Conservation (phyloP, 768 basidiomycete species). For the Boletus vermiculosoides region DNA sequence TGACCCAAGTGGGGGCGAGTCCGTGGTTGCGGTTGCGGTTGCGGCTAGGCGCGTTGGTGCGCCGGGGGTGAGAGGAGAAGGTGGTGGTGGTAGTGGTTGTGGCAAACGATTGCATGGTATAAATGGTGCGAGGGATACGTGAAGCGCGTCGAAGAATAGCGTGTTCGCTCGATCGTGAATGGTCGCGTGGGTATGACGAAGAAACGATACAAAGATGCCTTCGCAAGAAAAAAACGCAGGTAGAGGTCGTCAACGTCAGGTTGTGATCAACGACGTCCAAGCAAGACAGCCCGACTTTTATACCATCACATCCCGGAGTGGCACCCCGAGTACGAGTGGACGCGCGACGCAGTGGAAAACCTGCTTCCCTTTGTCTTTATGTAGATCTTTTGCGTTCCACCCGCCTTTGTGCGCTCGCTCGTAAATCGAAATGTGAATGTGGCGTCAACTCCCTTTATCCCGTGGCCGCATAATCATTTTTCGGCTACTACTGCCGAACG, state of each 20-base stretch:
- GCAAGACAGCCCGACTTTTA: slow-evolving; percentile 2
- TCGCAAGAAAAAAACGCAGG: neutral
- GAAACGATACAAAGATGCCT: neutral
- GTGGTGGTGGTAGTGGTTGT: neutral
- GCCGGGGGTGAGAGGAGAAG: neutral
- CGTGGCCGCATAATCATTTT: neutral
- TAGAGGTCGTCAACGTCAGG: neutral
- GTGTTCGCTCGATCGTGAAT: neutral
- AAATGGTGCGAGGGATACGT: neutral
- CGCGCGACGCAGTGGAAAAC: slow-evolving; percentile 1
- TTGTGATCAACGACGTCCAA: neutral
- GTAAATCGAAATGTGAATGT: neutral
- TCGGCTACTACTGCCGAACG: neutral
- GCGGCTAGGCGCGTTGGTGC: neutral
- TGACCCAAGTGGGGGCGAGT: neutral
- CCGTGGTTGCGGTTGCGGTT: neutral
- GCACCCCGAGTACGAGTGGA: neutral
- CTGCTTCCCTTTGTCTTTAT: slow-evolving; percentile 12
- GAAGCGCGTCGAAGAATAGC: slow-evolving; percentile 1
- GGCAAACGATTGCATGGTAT: neutral
- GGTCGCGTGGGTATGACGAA: neutral
- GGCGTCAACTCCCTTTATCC: slow-evolving; percentile 5
- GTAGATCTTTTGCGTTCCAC: neutral
- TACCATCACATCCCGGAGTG: slow-evolving; percentile 6
- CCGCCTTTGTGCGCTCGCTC: slow-evolving; percentile 17